Conservation (phyloP, 371 early-diverging fungal species). For the Saksenaea oblongispora region DNA sequence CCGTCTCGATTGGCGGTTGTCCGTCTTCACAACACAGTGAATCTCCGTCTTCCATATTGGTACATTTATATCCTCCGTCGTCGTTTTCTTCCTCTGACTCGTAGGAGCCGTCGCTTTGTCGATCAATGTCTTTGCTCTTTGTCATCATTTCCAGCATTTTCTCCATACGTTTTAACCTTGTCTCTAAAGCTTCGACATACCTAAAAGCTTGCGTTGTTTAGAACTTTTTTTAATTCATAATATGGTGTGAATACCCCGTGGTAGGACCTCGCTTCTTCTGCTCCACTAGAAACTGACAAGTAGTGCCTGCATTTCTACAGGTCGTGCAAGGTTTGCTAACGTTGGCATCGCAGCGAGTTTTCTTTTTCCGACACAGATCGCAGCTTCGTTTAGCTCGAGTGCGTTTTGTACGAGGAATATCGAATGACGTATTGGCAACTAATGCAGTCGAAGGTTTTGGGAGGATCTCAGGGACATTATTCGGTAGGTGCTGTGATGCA, state of each 20-base stretch:
- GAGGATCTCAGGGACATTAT: background rate
- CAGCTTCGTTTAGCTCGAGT: constrained; percentile 24
- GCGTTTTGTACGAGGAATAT: constrained; percentile 16
- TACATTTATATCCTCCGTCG: background rate
- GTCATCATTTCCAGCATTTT: constrained; percentile 18
- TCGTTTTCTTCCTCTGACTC: constrained; percentile 1
- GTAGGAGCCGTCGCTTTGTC: background rate
- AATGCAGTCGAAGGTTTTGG: background rate
- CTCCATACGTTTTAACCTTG: constrained; percentile 38
- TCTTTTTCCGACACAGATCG: constrained; percentile 19
- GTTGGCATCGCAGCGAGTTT: constrained; percentile 25
- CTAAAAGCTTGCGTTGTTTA: constrained; percentile 8
- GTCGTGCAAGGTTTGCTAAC: constrained; percentile 34
- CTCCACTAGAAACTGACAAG: constrained; percentile 33
- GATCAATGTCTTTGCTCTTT: background rate
- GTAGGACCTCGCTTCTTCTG: constrained; percentile 42
- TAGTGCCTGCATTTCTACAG: constrained; percentile 21
- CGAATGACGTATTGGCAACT: background rate
- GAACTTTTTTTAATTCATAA: background rate
- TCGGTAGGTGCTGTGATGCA: background rate
- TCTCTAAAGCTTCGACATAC: constrained; percentile 39
- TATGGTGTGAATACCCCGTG: constrained; percentile 20
- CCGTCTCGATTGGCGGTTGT: background rate
- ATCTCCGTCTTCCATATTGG: background rate
- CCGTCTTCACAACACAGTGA: background rate